These are phyloP conservation scores for Pittosporum tobira DNA, from an alignment of 129 eudicot genomes.

Conservation along the genomic window DNA sequence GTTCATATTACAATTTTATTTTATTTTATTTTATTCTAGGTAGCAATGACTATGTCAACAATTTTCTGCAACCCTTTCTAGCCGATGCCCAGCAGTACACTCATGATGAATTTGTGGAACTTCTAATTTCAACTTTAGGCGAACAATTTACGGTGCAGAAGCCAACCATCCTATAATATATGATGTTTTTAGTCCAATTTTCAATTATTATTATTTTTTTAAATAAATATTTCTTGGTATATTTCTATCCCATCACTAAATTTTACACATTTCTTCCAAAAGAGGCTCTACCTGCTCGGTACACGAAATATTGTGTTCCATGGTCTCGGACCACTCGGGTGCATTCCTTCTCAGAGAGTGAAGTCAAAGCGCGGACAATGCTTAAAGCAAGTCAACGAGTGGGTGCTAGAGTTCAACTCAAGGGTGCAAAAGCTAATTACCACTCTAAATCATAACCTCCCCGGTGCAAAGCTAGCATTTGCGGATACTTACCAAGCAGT, in stretches of 20 bases:
- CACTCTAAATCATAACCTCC: constrained; percentile 44
- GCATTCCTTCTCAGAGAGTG: constrained; percentile 89
- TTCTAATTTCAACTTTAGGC: constrained; percentile 47
- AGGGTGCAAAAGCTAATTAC: constrained; percentile 42
- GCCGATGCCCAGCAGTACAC: constrained; percentile 66
- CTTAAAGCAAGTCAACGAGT: constrained; percentile 57
- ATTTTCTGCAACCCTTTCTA: constrained; percentile 75
- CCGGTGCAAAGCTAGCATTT: constrained; percentile 42
- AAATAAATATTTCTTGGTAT: background rate
- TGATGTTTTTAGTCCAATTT: background rate
- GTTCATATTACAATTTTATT: background rate
- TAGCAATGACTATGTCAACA: constrained; percentile 88
- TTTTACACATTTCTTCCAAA: background rate
- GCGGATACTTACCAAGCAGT: constrained; percentile 73
- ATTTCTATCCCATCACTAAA: too few species aligned
- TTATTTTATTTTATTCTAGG: constrained; percentile 27
- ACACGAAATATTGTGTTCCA: constrained; percentile 78
- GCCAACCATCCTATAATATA: background rate
- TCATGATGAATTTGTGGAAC: constrained; percentile 55
- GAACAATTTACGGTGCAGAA: constrained; percentile 53
- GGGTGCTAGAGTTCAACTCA: constrained; percentile 60
- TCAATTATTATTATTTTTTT: background rate
- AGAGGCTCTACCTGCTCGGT: constrained; percentile 71
- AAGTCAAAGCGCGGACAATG: constrained; percentile 57
- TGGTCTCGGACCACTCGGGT: constrained; percentile 91